Percentiles rank a stretch among this genome's conserved stretches.
phyloP scores from a whole-genome alignment of 805 yeast species.

The Yamadazyma akitaensis region DNA sequence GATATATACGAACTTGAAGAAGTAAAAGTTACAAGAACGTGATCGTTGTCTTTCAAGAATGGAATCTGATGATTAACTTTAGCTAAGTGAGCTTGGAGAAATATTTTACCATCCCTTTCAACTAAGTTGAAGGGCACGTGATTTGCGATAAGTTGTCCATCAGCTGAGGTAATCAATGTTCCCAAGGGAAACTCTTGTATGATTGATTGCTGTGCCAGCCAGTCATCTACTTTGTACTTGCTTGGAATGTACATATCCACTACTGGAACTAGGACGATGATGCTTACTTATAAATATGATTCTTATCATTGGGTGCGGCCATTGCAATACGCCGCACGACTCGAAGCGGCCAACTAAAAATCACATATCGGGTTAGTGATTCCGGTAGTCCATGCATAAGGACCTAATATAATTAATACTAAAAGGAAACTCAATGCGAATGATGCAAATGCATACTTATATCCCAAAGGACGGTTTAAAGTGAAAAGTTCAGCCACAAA shows the following conservation, averaged over 20 bases:
- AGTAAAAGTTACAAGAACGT: constrained; percentile 52
- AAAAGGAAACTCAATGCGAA: constrained; percentile 46
- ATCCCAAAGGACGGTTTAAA: constrained; percentile 29
- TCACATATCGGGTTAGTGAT: constrained; percentile 24
- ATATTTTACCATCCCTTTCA: constrained; percentile 31
- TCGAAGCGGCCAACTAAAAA: not conserved
- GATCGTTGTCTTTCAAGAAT: constrained; percentile 32
- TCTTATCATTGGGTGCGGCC: not conserved
- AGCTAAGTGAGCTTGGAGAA: constrained; percentile 55
- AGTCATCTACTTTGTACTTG: constrained; percentile 26
- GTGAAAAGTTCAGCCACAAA: constrained; percentile 63
- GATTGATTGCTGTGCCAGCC: constrained; percentile 38
- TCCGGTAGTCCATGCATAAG: constrained; percentile 68
- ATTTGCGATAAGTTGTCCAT: constrained; percentile 45
- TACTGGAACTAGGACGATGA: not conserved
- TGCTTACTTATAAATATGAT: not conserved
- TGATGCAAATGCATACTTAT: constrained; percentile 50
- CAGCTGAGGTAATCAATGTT: constrained; percentile 42
- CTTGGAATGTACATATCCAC: constrained; percentile 36
- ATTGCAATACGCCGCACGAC: not conserved
- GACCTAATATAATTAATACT: constrained; percentile 61
- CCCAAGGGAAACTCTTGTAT: constrained; percentile 52
- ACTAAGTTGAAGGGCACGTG: constrained; percentile 54
- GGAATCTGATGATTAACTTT: constrained; percentile 49
- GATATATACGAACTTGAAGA: constrained; percentile 51